A percentile compares a stretch with the other conserved stretches of the same genome.
Evolutionary conservation across 2,329 filamentous ascomycete species (phyloP).

Genomic region (Sclerotinia subarctica): DNA sequence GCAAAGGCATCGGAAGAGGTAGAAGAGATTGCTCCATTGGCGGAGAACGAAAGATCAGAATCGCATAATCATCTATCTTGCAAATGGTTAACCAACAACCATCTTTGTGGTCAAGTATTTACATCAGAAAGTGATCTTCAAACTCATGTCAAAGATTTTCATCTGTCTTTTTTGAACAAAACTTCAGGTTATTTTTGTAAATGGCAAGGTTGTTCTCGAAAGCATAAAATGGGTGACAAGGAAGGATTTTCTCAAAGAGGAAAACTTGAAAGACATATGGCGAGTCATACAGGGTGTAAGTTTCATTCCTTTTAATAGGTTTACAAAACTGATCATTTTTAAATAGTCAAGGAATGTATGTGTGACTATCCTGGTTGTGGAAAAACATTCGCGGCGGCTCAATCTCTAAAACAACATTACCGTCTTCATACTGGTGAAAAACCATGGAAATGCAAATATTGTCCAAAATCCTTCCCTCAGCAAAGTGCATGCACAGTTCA

Average conservation of each 20-base stretch:
- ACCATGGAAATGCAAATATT: slow-evolving; percentile 56
- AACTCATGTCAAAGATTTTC: slow-evolving; percentile 51
- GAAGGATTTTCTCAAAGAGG: slow-evolving; percentile 56
- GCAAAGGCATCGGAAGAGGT: neutral
- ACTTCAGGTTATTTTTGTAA: slow-evolving; percentile 50
- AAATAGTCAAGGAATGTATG: slow-evolving; percentile 52
- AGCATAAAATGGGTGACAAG: slow-evolving; percentile 34
- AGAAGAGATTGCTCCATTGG: neutral
- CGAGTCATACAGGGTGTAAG: slow-evolving; percentile 63
- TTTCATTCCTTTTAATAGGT: slow-evolving; percentile 23
- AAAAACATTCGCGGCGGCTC: slow-evolving; percentile 60
- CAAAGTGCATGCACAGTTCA: slow-evolving; percentile 69
- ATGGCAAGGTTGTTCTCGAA: slow-evolving; percentile 55
- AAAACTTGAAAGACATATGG: slow-evolving; percentile 63
- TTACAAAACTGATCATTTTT: neutral
- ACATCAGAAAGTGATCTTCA: slow-evolving; percentile 49
- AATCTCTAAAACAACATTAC: slow-evolving; percentile 65
- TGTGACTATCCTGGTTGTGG: slow-evolving; percentile 53
- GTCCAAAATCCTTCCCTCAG: slow-evolving; percentile 60
- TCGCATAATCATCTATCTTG: slow-evolving; percentile 28
- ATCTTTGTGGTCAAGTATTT: slow-evolving; percentile 27
- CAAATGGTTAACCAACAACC: slow-evolving; percentile 29
- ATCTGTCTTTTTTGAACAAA: slow-evolving; percentile 48
- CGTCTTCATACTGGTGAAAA: slow-evolving; percentile 64
- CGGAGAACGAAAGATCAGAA: slow-evolving; percentile 6